These are phyloP conservation scores for Naganishia sp. DNA, from an alignment of 1,284 basidiomycete species.

Conservation along the genomic window DNA sequence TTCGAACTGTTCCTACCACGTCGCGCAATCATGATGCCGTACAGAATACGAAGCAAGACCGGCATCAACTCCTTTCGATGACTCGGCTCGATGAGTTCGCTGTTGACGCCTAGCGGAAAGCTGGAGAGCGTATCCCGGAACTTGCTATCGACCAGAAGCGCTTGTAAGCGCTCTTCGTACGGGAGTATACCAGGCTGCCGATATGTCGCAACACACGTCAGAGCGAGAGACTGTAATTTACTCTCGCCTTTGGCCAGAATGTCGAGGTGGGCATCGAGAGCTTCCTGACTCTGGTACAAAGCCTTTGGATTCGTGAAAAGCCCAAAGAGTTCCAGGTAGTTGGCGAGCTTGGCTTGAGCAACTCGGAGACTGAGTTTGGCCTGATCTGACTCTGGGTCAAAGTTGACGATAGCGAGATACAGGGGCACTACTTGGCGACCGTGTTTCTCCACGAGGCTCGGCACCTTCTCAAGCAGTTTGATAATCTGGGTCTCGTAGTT, in stretches of 20 bases:
- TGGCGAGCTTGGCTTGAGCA: slow-evolving; percentile 58
- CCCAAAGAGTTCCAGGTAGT: slow-evolving; percentile 82
- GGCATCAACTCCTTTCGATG: slow-evolving; percentile 74
- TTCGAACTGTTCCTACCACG: slow-evolving; percentile 64
- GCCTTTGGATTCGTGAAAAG: slow-evolving; percentile 91
- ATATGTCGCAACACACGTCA: slow-evolving; percentile 82
- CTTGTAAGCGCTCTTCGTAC: slow-evolving; percentile 68
- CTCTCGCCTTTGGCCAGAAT: slow-evolving; percentile 86
- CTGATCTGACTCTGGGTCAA: slow-evolving; percentile 39
- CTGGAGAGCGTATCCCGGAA: slow-evolving; percentile 85
- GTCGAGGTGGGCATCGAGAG: slow-evolving; percentile 69
- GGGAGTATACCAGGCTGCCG: slow-evolving; percentile 69
- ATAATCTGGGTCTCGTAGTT: slow-evolving; percentile 82
- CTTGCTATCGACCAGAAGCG: slow-evolving; percentile 77
- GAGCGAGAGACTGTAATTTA: slow-evolving; percentile 71
- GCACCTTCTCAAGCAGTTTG: slow-evolving; percentile 64
- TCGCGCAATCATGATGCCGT: slow-evolving; percentile 84
- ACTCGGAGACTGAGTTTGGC: slow-evolving; percentile 49
- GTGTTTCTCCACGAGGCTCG: slow-evolving; percentile 76
- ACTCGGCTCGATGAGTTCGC: slow-evolving; percentile 61
- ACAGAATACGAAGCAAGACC: slow-evolving; percentile 75
- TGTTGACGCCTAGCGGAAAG: slow-evolving; percentile 62
- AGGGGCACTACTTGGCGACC: slow-evolving; percentile 76
- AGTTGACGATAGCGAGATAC: slow-evolving; percentile 60
- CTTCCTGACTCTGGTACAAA: slow-evolving; percentile 67